These are phyloP conservation scores for Cladophialophora exuberans DNA, from an alignment of 2,329 filamentous ascomycete species.

Conservation along the genomic window DNA sequence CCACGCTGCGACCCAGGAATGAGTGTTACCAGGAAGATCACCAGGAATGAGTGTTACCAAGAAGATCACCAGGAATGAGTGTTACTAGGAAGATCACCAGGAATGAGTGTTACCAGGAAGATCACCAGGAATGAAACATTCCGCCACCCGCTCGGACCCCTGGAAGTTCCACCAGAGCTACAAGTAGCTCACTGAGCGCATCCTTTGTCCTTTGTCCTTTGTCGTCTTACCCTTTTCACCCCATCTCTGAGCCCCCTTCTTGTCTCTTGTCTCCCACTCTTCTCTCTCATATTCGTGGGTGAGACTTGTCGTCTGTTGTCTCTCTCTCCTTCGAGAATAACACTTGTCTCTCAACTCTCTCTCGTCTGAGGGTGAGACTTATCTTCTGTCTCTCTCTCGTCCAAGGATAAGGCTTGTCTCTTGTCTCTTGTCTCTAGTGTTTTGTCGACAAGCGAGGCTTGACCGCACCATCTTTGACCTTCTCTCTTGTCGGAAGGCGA, in stretches of 20 bases:
- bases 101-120: background rate
- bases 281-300: background rate
- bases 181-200: conserved; percentile 2
- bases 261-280: background rate
- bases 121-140: conserved; percentile 5
- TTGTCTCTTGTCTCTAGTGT: too few species aligned
- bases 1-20: background rate
- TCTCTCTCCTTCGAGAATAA: too few species aligned
- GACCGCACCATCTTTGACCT: conserved; percentile 1
- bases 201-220: conserved; percentile 3
- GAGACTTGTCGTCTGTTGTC: conserved; percentile 1
- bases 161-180: conserved; percentile 9
- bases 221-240: background rate
- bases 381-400: background rate
- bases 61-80: background rate
- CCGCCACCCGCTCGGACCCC: conserved; percentile 7
- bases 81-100: too few species aligned
- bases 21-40: conserved; percentile 4
- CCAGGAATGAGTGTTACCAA: background rate
- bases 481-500: conserved; percentile 6
- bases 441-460: background rate
- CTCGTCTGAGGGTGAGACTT: too few species aligned
- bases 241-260: background rate
- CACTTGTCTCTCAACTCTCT: too few species aligned
- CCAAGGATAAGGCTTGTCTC: conserved; percentile 1